Base-by-base conservation (phyloP, 768 basidiomycete genomes). In the Termitomyces sp. region DNA sequence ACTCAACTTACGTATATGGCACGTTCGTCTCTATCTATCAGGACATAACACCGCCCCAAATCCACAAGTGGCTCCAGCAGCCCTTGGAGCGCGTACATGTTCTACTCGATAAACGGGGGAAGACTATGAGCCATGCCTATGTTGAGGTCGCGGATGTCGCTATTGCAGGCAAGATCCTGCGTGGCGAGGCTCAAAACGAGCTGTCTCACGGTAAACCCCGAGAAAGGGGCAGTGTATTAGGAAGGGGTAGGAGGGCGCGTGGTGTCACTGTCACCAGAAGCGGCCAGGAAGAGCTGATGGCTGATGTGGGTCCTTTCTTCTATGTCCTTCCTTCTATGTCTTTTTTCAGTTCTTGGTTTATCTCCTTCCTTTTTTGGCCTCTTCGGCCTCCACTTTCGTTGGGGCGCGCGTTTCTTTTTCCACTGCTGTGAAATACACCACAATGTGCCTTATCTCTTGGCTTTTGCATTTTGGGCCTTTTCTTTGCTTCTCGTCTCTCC, bases 201-300 rank as follows among this genome's bases (percentile, higher is more conserved):
- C 6, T 72, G 74, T 41, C 81, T 78, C 61, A 36, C 16, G 56
- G 55, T 3, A 60, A 62, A 47, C 51, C 52, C 9, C 56, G 56
- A n/a, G 83, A 85, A 57, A 65, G 79, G 45, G 76, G 79, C 10
- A 79, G 78, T 51, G 88, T 93, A 15, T 78, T 94, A 12, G 91
- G 91, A 32, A 80, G 77, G 56, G 91, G 91, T 36, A 83, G 82
- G 58, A 77, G 91, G 41, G 89, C 91, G 7, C 80, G 91, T 10
- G 89, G 89, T 23, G 91, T 94, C 32, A 93, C 91, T 11, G 78
- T 94, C 41, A 94, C 91, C 3, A 76, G 87, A 54, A 89, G 87
- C 59, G 81, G 81, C 16, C 89, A 92, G 65, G 86, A 85, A 60
- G 91, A 92, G 62, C 75, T 94, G 25, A 91, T 92, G 91, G 73